Conservation (phyloP, 2,329 filamentous ascomycete genomes). For the Cladorrhinum sp. region DNA sequence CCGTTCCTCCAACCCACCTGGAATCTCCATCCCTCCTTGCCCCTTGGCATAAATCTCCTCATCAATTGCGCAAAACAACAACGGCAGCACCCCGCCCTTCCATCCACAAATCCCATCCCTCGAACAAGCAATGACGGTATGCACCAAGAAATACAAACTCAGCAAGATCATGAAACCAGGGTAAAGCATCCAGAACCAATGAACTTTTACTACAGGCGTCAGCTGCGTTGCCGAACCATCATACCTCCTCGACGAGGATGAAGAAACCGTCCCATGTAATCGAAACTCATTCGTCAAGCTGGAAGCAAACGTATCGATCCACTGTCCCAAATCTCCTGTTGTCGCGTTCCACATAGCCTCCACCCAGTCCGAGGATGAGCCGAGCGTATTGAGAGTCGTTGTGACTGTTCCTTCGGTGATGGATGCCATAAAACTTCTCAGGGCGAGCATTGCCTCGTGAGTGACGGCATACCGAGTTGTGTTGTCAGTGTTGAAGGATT, state of each 20-base stretch:
- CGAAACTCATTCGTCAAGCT: slow-evolving; percentile 39
- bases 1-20: slow-evolving; percentile 34
- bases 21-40: slow-evolving; percentile 35
- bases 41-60: slow-evolving; percentile 33
- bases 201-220: slow-evolving; percentile 33
- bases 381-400: slow-evolving; percentile 27
- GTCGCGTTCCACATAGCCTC: slow-evolving; percentile 37
- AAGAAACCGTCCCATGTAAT: slow-evolving; percentile 29
- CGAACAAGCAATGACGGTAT: slow-evolving; percentile 36
- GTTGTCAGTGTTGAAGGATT: slow-evolving; percentile 27
- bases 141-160: slow-evolving; percentile 35
- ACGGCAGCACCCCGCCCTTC: slow-evolving; percentile 39
- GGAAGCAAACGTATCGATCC: slow-evolving; percentile 34
- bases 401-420: slow-evolving; percentile 34
- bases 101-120: slow-evolving; percentile 37
- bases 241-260: slow-evolving; percentile 20
- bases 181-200: slow-evolving; percentile 39
- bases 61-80: slow-evolving; percentile 39
- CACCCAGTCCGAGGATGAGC: slow-evolving; percentile 39
- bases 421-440: slow-evolving; percentile 34
- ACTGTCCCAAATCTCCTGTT: slow-evolving; percentile 28
- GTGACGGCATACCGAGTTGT: slow-evolving; percentile 34
- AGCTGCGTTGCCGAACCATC: slow-evolving; percentile 32
- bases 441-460: slow-evolving; percentile 29
- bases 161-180: slow-evolving; percentile 34